Conservation (phyloP, 75 land plant genomes). For the Cryptomeria japonica region DNA sequence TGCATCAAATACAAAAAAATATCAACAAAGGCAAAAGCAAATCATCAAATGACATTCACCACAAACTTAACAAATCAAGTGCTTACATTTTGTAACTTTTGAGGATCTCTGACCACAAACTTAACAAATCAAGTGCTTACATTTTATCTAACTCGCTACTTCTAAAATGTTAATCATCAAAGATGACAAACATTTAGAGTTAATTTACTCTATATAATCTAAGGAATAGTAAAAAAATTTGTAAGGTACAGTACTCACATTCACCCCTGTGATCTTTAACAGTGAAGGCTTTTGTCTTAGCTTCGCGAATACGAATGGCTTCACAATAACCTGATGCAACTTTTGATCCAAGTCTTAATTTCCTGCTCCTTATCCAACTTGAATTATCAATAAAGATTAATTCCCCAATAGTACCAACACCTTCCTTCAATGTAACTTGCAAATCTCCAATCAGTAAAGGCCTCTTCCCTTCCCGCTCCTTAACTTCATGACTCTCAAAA, state of each 20-base stretch:
- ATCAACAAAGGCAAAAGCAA: slow-evolving; percentile 3
- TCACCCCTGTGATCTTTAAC: slow-evolving; percentile 98
- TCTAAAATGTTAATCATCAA: not conserved
- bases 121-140: no score
- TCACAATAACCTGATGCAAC: slow-evolving; percentile 72
- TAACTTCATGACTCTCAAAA: slow-evolving; percentile 79
- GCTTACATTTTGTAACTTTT: slow-evolving; percentile 74
- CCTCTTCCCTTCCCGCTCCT: slow-evolving; percentile 94
- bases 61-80: not conserved
- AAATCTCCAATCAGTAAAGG: slow-evolving; percentile 87
- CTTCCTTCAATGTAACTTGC: slow-evolving; percentile 81
- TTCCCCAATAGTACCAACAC: slow-evolving; percentile 89
- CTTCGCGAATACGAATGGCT: slow-evolving; percentile 78
- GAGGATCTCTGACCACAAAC: slow-evolving; percentile 66
- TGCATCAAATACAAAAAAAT: slow-evolving; percentile 25
- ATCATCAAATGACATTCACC: not conserved
- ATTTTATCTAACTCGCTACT: not conserved
- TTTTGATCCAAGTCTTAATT: slow-evolving; percentile 88
- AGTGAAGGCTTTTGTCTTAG: slow-evolving; percentile 93
- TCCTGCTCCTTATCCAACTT: slow-evolving; percentile 96
- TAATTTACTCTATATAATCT: not conserved
- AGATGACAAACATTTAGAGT: not conserved
- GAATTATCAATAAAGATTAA: slow-evolving; percentile 95
- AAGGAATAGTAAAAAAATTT: not conserved
- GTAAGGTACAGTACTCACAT: slow-evolving; percentile 45